phyloP scores from a whole-genome alignment of 2,329 filamentous ascomycete genomes.

The Chlorencoelia australis region DNA sequence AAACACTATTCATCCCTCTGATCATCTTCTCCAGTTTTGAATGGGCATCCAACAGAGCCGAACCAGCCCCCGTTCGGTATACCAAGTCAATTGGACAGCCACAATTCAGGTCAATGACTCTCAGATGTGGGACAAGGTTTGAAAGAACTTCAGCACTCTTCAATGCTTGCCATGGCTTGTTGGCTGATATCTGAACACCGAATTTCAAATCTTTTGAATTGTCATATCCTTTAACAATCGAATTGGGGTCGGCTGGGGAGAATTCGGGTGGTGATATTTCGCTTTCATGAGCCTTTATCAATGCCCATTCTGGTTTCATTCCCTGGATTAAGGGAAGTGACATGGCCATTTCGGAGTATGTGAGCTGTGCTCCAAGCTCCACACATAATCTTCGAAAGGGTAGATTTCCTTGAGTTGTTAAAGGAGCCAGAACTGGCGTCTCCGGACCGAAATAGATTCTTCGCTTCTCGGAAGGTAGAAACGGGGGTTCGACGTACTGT shows the following conservation, averaged over 20 bases:
- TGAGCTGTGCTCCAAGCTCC: constrained; percentile 80
- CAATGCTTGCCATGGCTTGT: constrained; percentile 81
- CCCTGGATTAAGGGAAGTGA: constrained; percentile 82
- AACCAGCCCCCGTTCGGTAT: constrained; percentile 78
- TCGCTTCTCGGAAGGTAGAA: constrained; percentile 87
- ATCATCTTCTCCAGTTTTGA: constrained; percentile 91
- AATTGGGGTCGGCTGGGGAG: constrained; percentile 29
- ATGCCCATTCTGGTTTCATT: constrained; percentile 83
- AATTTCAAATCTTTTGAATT: constrained; percentile 78
- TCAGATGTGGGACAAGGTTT: constrained; percentile 67
- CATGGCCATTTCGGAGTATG: constrained; percentile 98
- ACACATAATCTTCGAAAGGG: constrained; percentile 88
- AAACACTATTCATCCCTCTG: constrained; percentile 90
- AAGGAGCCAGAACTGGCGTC: constrained; percentile 84
- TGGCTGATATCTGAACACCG: constrained; percentile 84
- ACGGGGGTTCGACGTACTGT: constrained; percentile 72
- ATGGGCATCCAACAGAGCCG: constrained; percentile 78
- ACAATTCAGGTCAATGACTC: constrained; percentile 91
- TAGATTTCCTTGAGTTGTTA: constrained; percentile 94
- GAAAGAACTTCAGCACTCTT: constrained; percentile 80
- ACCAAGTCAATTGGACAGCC: constrained; percentile 95
- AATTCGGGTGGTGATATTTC: constrained; percentile 67
- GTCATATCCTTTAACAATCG: constrained; percentile 66
- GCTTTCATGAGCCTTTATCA: constrained; percentile 84
- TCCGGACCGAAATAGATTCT: constrained; percentile 88